Evolutionary conservation across 352 stramenopile species (phyloP).

Genomic region (Pythium sp.): DNA sequence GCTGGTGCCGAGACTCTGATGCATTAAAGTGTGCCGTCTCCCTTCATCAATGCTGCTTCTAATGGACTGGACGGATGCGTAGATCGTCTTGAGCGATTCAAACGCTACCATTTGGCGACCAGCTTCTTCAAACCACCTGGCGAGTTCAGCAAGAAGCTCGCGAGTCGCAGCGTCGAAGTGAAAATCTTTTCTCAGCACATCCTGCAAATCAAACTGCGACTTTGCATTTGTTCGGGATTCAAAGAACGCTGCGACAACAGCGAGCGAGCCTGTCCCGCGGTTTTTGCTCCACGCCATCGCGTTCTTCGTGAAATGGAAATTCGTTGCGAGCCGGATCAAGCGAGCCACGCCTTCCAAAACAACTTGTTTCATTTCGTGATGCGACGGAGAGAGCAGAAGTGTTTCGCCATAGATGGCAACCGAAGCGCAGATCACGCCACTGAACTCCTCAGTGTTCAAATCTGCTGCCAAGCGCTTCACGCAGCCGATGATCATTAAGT

Average conservation of each 20-base stretch:
- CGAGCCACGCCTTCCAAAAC: conserved; percentile 48
- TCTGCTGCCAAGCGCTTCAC: conserved; percentile 34
- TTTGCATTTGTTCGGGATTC: conserved; percentile 17
- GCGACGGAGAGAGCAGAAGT: conserved; percentile 40
- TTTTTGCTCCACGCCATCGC: conserved; percentile 53
- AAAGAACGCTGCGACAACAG: conserved; percentile 32
- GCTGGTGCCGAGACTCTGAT: neutral
- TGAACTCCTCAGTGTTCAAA: conserved; percentile 34
- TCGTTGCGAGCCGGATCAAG: conserved; percentile 52
- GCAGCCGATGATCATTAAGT: conserved; percentile 56
- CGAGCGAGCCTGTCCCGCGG: conserved; percentile 36
- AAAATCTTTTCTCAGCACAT: conserved; percentile 37
- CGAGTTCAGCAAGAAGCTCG: conserved; percentile 30
- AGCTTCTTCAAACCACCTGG: conserved; percentile 47
- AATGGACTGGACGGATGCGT: conserved; percentile 43
- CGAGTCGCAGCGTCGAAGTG: conserved; percentile 39
- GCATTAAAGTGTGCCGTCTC: neutral
- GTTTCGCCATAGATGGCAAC: conserved; percentile 44
- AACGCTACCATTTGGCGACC: conserved; percentile 56
- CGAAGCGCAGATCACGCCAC: conserved; percentile 42
- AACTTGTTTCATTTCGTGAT: conserved; percentile 46
- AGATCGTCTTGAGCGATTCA: conserved; percentile 47
- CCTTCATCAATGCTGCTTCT: neutral
- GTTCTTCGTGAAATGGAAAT: conserved; percentile 68
- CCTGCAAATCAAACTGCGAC: conserved; percentile 47